Conservation (phyloP, 345 rosid species). For the Eucalyptus tenuipes region DNA sequence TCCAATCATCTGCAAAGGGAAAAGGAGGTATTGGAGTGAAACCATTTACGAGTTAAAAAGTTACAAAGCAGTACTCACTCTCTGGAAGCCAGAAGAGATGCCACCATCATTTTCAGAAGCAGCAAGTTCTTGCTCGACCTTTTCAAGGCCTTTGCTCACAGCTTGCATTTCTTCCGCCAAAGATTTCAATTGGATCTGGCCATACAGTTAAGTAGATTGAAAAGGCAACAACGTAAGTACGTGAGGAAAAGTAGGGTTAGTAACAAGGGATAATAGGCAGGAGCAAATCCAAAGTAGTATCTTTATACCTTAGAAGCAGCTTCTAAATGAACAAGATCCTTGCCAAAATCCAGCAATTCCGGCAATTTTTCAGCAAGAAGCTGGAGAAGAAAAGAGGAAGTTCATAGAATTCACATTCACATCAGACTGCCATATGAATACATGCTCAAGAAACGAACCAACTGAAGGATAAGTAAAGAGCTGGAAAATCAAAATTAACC, state of each 20-base stretch:
- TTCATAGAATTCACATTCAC: not conserved
- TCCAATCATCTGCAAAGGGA: not conserved
- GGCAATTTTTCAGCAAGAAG: constrained; percentile 94
- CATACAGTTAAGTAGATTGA: not conserved
- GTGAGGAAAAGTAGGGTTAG: not conserved
- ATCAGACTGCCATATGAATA: not conserved
- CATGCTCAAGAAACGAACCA: not conserved
- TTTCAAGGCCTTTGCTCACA: constrained; percentile 88
- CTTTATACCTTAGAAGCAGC: constrained; percentile 86
- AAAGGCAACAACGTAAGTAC: not conserved
- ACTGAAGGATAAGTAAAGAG: not conserved
- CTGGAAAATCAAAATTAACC: not conserved
- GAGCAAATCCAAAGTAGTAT: not conserved
- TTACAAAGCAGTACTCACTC: constrained; percentile 33
- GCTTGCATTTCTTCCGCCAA: constrained; percentile 99
- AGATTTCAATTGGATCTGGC: constrained; percentile 84
- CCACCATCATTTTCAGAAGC: constrained; percentile 85
- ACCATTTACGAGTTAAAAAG: not conserved
- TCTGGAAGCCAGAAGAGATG: constrained; percentile 72
- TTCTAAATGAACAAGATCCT: constrained; percentile 83
- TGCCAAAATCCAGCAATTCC: constrained; percentile 77
- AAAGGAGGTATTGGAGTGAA: not conserved
- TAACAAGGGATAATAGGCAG: not conserved
- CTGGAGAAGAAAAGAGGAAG: constrained; percentile 20
- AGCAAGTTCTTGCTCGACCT: constrained; percentile 77